Evolutionary conservation across 108 stramenopile species (phyloP), one percentile per base, ranked within the genome.

Genomic region (Cafeteria roenbergensis): DNA sequence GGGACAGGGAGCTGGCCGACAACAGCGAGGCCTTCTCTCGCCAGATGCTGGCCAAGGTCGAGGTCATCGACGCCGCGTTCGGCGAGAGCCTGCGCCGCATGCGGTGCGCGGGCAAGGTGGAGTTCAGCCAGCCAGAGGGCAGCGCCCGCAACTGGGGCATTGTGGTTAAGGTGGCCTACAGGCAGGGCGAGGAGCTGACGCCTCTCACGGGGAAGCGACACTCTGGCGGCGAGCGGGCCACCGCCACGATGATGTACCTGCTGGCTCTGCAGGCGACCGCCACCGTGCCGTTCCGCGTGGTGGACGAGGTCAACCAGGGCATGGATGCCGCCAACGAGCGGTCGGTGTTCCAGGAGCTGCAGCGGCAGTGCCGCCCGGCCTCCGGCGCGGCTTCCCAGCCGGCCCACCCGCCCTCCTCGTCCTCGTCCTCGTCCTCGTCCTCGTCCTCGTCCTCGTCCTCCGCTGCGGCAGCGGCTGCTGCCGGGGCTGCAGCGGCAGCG

Each of bases 231-330:
- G 93, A 95, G 73, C 84, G 91, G 21, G 87, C 88, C 26, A 90
- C 95, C 1, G 81, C 85, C 33, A 98, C 94, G 22, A 90, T 98
- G 61, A 85, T 94, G 88, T 98, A 84, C 67, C 76, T 98, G 33
- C 94, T 98, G 92, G 93, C 93, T n/a, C 79, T 98, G 32, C 90
- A 97, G 73, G 85, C 91, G 31, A 73, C 90, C 65, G 86, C 92
- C 81, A 53, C 71, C 17, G 74, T 87, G 38, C 97, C 94, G 4
- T 98, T 98, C 71, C 82, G 97, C 50, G 92, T 93, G 37, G 92
- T 98, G 6, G 94, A 98, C 69, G 94, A 95, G 74, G 94, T 98
- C 79, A 98, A 98, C 66, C 94, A 95, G 61, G 94, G 97, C 55
- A 82, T 98, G 68, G 93, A 98, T 67, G 91, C 92, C 53, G 73